Evolutionary conservation across 2,329 filamentous ascomycete species (phyloP), one percentile per base, ranked within the genome.

Genomic region (Taxawa tesnikishii): DNA sequence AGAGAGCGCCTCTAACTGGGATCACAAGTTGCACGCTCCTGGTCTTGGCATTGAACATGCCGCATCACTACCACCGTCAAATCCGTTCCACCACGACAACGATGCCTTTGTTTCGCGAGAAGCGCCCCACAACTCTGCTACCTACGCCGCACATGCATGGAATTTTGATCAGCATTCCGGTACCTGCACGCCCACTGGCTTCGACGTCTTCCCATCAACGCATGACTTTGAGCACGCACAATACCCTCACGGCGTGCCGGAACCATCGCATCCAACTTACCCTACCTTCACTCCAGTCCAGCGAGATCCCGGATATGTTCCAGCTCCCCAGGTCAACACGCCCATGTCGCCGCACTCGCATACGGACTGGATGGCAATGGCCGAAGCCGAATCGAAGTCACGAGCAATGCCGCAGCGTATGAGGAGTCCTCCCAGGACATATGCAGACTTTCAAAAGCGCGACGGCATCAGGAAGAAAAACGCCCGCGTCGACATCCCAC

Each of bases 381-480:
- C 62, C 38, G 58, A 62, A 46, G 59, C 62, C 38, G 48, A 73
- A 67, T 56, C 61, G 56, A 59, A 65, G 51, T 46, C 56, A 42
- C 54, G 55, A 15, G 59, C 60, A 15, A 47, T 62, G 28, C 63
- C 51, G 51, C 71, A 61, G 56, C 68, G 50, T 49, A 75, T 80
- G 67, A 68, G 68, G 41, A 70, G 75, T 26, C 72, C 72, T 52
- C 66, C 71, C 79, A 87, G 34, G 65, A 83, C 56, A 70, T 75
- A 32, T 44, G 13, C 36, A 39, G 15, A 45, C 47, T 13, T 38
- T 40, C 62, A 73, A 32, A 73, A 83, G 45, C 76, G 83, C 35
- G 85, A 92, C 46, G 84, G 90, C 39, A 92, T 96, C 58, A 75
- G 90, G 50, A 98, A 98, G 76, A 96, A 96, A 79, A 98, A 96